Evolutionary conservation across 306 rosid species (phyloP).

Genomic region (Oemleria cerasiformis): DNA sequence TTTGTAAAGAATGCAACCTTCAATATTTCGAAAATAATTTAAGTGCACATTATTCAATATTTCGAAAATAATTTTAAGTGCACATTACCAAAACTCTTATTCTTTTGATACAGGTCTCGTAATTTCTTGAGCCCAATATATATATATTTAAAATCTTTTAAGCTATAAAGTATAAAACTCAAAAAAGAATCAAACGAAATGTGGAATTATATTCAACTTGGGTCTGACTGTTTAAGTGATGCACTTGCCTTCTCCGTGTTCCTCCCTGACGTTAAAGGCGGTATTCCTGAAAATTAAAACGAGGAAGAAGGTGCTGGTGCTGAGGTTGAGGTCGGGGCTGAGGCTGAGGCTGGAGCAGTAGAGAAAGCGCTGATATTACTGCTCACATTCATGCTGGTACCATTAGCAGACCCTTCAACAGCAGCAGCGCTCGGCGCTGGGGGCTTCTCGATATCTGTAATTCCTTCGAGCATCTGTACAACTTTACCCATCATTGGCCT

Average conservation of each 20-base stretch:
- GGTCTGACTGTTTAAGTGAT: slow-evolving; percentile 35
- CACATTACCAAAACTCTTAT: too few relatives aligned
- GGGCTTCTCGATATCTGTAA: slow-evolving; percentile 51
- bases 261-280: slow-evolving; percentile 28
- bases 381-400: slow-evolving; percentile 38
- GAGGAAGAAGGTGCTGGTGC: slow-evolving; percentile 30
- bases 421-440: slow-evolving; percentile 45
- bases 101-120: too few relatives aligned
- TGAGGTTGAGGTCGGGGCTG: too few relatives aligned
- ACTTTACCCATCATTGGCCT: slow-evolving; percentile 79
- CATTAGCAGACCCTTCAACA: slow-evolving; percentile 33
- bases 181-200: background rate
- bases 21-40: too few relatives aligned
- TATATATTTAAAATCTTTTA: too few relatives aligned
- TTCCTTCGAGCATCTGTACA: slow-evolving; percentile 86
- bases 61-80: too few relatives aligned
- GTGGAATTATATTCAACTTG: slow-evolving; percentile 3
- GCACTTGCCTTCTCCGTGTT: slow-evolving; percentile 39
- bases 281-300: slow-evolving; percentile 28
- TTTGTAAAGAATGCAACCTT: too few relatives aligned
- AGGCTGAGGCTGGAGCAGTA: slow-evolving; percentile 28
- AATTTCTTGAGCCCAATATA: too few relatives aligned
- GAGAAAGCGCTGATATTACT: slow-evolving; percentile 44
- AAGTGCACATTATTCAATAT: too few relatives aligned
- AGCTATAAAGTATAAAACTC: too few relatives aligned